Evolutionary conservation across 345 rosid species (phyloP).

Genomic region (Schrenkiella parvula): DNA sequence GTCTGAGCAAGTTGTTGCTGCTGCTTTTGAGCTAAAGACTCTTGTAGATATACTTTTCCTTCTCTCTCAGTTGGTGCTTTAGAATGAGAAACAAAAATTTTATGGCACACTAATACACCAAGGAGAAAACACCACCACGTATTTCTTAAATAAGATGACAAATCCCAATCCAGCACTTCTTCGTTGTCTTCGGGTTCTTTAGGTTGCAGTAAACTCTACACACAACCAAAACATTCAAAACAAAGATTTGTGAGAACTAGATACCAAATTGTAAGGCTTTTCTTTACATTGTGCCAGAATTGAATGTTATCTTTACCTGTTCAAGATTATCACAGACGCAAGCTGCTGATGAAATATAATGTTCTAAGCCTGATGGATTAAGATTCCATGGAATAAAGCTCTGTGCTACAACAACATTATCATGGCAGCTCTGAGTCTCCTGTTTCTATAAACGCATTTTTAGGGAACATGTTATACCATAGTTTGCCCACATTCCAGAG

Average conservation of each 20-base stretch:
- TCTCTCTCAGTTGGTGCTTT: not conserved
- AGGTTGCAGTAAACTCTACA: conserved; percentile 18
- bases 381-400: not conserved
- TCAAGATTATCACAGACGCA: not conserved
- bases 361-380: not conserved
- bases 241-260: not conserved
- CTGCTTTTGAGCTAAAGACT: conserved; percentile 36
- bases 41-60: conserved; percentile 29
- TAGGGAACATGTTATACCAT: conserved; percentile 1
- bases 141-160: not conserved
- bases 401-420: not conserved
- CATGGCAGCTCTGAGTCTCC: not conserved
- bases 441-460: not conserved
- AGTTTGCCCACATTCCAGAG: not conserved
- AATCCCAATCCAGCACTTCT: not conserved
- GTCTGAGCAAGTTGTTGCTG: conserved; percentile 49
- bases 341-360: not conserved
- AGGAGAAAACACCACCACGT: not conserved
- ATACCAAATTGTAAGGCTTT: not conserved
- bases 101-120: not conserved
- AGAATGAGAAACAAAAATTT: not conserved
- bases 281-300: not conserved
- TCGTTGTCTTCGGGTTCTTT: conserved; percentile 6
- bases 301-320: not conserved
- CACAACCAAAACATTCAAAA: not conserved